phyloP scores from a whole-genome alignment of 2,329 filamentous ascomycete genomes.

The Magnaporthiopsis poae region DNA sequence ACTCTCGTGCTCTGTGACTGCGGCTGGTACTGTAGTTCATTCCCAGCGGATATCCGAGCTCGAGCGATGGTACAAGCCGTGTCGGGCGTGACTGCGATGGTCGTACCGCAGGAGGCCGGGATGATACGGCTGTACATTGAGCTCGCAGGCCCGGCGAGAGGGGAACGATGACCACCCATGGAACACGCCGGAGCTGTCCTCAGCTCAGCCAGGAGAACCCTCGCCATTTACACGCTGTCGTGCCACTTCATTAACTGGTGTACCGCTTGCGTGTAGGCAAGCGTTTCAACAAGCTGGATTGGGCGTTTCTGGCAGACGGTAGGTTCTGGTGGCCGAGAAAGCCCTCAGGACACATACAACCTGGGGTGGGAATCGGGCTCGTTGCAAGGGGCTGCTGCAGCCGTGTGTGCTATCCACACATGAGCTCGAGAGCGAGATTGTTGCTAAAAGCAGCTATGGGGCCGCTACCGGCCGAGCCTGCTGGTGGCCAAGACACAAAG shows the following conservation, averaged over 20 bases:
- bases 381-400: conserved; percentile 24
- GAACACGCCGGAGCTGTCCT: conserved; percentile 55
- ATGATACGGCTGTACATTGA: conserved; percentile 51
- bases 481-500: conserved; percentile 4
- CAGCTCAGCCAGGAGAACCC: conserved; percentile 51
- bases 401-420: conserved; percentile 30
- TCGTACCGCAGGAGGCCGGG: conserved; percentile 50
- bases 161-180: conserved; percentile 47
- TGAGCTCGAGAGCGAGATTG: conserved; percentile 36
- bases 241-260: conserved; percentile 43
- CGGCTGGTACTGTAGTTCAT: not conserved
- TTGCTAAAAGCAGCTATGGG: conserved; percentile 37
- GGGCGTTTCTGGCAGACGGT: conserved; percentile 47
- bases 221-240: conserved; percentile 56
- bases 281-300: conserved; percentile 35
- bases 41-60: conserved; percentile 38
- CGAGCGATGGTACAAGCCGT: conserved; percentile 44
- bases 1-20: too few relatives aligned
- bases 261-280: conserved; percentile 42
- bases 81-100: conserved; percentile 42
- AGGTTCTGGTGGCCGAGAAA: not conserved
- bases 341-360: conserved; percentile 34
- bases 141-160: conserved; percentile 28
- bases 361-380: conserved; percentile 33
- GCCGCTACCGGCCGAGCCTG: conserved; percentile 7